Evolutionary conservation across 768 basidiomycete genomes (phyloP).

Genomic region (Serendipita indica): DNA sequence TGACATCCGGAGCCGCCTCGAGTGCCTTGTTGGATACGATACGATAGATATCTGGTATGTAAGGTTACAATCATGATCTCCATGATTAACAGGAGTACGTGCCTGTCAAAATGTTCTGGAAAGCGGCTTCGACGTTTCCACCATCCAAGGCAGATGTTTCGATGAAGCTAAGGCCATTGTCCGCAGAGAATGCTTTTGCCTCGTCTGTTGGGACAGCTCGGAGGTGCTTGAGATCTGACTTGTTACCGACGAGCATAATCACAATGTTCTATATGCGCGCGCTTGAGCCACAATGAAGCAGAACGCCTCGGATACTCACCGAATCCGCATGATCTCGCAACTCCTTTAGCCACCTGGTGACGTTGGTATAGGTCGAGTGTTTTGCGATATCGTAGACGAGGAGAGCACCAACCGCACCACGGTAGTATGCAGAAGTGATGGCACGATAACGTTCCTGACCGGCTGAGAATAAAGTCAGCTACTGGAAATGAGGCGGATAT

Average conservation of each 20-base stretch:
- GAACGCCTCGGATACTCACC: background rate
- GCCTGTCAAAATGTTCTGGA: constrained; percentile 94
- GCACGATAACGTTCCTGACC: constrained; percentile 38
- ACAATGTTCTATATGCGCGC: constrained; percentile 64
- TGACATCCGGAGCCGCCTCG: constrained; percentile 63
- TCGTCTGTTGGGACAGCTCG: constrained; percentile 95
- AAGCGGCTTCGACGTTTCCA: constrained; percentile 92
- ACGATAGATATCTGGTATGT: constrained; percentile 75
- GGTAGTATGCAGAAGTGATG: constrained; percentile 59
- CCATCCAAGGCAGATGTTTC: constrained; percentile 99
- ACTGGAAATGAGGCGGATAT: background rate
- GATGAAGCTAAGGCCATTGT: constrained; percentile 87
- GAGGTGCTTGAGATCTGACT: constrained; percentile 97
- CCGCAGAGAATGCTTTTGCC: constrained; percentile 47
- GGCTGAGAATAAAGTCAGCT: constrained; percentile 19
- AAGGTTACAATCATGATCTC: background rate
- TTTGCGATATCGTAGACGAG: constrained; percentile 92
- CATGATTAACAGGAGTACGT: constrained; percentile 18
- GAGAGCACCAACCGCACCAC: constrained; percentile 86
- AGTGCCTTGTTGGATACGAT: constrained; percentile 93
- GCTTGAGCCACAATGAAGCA: background rate
- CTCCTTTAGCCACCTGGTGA: constrained; percentile 94
- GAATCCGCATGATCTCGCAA: constrained; percentile 74
- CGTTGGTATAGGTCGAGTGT: constrained; percentile 86
- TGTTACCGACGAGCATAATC: constrained; percentile 95